Evolutionary conservation across 768 basidiomycete species (phyloP).

Genomic region (Amyloporia xantha): DNA sequence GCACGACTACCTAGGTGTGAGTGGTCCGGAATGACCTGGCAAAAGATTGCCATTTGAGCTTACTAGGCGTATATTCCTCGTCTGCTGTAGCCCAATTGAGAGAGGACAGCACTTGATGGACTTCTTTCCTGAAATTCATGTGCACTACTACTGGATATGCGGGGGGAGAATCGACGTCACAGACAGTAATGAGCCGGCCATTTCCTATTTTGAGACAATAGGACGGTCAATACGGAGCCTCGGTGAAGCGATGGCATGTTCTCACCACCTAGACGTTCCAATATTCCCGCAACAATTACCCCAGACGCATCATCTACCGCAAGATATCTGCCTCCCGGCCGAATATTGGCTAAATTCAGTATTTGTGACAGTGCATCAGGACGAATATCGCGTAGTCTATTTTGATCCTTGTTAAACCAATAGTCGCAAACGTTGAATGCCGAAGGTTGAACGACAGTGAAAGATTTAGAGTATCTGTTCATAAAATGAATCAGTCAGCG

Average conservation of each 20-base stretch:
- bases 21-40: constrained; percentile 6
- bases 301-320: constrained; percentile 92
- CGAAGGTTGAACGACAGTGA: constrained; percentile 85
- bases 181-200: constrained; percentile 78
- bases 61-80: constrained; percentile 66
- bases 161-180: constrained; percentile 88
- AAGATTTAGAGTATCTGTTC: constrained; percentile 75
- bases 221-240: constrained; percentile 5
- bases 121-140: constrained; percentile 77
- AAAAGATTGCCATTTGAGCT: constrained; percentile 11
- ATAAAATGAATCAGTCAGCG: too few relatives aligned
- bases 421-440: constrained; percentile 83
- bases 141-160: constrained; percentile 75
- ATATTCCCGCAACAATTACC: constrained; percentile 72
- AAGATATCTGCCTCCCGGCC: constrained; percentile 82
- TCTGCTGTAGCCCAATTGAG: constrained; percentile 92
- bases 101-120: constrained; percentile 48
- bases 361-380: constrained; percentile 87
- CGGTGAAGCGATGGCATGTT: constrained; percentile 1
- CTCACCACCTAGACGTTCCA: constrained; percentile 83
- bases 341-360: constrained; percentile 73
- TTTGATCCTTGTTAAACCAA: constrained; percentile 82
- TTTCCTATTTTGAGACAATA: too few relatives aligned
- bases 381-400: constrained; percentile 76
- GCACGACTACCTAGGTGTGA: constrained; percentile 36